Base-by-base conservation (phyloP, 2,329 filamentous ascomycete species). In the Diplodia scrobiculata region DNA sequence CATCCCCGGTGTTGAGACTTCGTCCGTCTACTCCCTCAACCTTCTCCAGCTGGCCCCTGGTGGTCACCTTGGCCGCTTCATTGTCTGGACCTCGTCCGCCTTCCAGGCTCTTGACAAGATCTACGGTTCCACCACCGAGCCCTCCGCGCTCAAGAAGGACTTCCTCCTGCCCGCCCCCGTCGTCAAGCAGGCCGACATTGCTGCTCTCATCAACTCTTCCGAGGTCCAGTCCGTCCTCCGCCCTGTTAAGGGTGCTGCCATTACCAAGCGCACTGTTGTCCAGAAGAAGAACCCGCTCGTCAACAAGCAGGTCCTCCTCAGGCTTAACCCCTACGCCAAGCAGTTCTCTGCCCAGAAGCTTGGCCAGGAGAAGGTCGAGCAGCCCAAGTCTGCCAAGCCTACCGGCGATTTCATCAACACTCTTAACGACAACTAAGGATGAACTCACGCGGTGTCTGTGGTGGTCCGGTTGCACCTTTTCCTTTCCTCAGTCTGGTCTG, bases 271-370 rank as follows among this genome's bases (percentile, higher is more conserved):
- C 79, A 84, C 86, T 73, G 84, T 86, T 78, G 92, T 97, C 73
- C 94, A 97, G 88, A 99, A 99, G 92, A 98, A 98, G 93, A 99
- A 99, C 88, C 95, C 95, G 78, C 92, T 99, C 74, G 87, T 86
- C 84, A 99, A 99, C 91, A 96, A 92, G 89, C 95, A 98, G 87
- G 90, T 99, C 73, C 88, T 97, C 83, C 91, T 99, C 79, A 91
- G 95, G 77, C 91, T 99, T 82, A 99, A 99, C 90, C 95, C 95
- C 71, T 99, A 99, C 84, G 94, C 95, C 74, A 86, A 89, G 75
- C 89, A 91, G 70, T 99, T 96, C 84, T 85, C 89, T 75, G 91
- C 96, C 87, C 87, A 92, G 77, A 90, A 92, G 83, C 81, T 95
- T 68, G 91, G 91, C 72, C 85, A 89, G 81, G 82, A 87, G 82